Evolutionary conservation across 805 yeast genomes (phyloP), one percentile per base, ranked within the genome.

Genomic region (Sugiyamaella americana): DNA sequence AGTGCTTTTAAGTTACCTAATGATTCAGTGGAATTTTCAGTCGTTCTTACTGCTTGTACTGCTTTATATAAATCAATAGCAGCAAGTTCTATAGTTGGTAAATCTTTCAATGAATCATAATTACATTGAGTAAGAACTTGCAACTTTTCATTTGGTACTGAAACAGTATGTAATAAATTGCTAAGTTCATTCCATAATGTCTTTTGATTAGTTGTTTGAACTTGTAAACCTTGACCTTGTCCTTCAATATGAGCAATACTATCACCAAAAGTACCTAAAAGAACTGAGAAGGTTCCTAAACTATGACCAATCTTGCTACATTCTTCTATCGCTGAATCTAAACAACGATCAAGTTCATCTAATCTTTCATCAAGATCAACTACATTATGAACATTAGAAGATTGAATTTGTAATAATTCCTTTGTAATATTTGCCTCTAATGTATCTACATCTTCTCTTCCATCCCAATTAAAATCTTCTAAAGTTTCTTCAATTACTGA

Each of bases 151-250:
- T 76, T 76, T 51, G 80, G 80, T 22, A 87, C 70, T 47, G 81
- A 76, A 5, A 85, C 84, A n/a, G 86, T 82, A 41, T 75, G 74
- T 51, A 88, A 65, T 40, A 88, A 71, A n/a, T 74, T 77, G 35
- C 76, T 76, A 46, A 88, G 71, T 50, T 86, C 88, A 40, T 74
- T 77, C 72, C 80, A 82, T 20, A 88, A 68, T n/a, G 73, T 61
- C 57, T 85, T 86, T 62, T 84, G 85, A 65, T 89, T 89, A 38
- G 86, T 80, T 3, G 91, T 78, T 54, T 81, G 82, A 4, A 89
- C 82, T 64, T 89, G 96, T 16, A 87, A 64, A 41, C 95, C 95
- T 56, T 83, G 79, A 2, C 89, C 80, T 59, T 82, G 84, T 30
- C 72, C 70, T 58, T 87, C 95, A 37, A 88, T 79, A 43, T 73